Evolutionary conservation across 192 early-diverging fungal species (phyloP), one percentile per base, ranked within the genome.

Genomic region (Paraglomus brasilianum): DNA sequence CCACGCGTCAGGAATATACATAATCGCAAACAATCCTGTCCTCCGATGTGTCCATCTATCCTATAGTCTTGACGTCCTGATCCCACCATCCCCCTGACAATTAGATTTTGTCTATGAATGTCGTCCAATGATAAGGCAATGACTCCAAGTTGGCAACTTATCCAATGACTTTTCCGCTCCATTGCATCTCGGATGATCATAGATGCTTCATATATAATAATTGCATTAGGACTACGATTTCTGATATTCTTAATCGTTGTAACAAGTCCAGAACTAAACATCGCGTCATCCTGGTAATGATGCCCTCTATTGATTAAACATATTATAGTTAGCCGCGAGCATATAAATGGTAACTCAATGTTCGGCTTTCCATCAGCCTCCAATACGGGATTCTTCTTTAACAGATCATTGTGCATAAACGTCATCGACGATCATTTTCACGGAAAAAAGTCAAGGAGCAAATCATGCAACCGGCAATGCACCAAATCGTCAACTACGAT

Each of bases 41-140:
- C 80, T 6, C 82, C 84, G 8, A 83, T 71, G 78, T 86, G 80
- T 0, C 79, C 82, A 70, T 86, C 84, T 0, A 79, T 76, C 47
- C 82, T 68, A 15, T 56, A 13, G 66, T 63, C n/a, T 74, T 82
- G 14, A 82, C 59, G 69, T 86, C 81, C 46, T 36, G 62, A 71
- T 72, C 0, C 82, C 84, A 19, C 84, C 84, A 14, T 73, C 15
- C 51, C 73, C 51, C 75, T 80, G 40, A 82, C 82, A 42, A 86
- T 76, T 2, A 58, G 51, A 48, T 86, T 86, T 49, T 83, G 80
- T 40, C 82, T 73, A 43, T 74, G 67, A n/a, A 74, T 62, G 39
- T 82, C 80, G 6, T 64, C 69, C 74, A 74, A 21, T 67, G 71
- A 60, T 75, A 76, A 7, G 80, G 80, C 19, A 79, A 47, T 6